A percentile compares a stretch with the other conserved stretches of the same genome.
These are phyloP conservation scores for Epichloe uncinata DNA, from an alignment of 2,329 filamentous ascomycete genomes.

Conservation along the genomic window DNA sequence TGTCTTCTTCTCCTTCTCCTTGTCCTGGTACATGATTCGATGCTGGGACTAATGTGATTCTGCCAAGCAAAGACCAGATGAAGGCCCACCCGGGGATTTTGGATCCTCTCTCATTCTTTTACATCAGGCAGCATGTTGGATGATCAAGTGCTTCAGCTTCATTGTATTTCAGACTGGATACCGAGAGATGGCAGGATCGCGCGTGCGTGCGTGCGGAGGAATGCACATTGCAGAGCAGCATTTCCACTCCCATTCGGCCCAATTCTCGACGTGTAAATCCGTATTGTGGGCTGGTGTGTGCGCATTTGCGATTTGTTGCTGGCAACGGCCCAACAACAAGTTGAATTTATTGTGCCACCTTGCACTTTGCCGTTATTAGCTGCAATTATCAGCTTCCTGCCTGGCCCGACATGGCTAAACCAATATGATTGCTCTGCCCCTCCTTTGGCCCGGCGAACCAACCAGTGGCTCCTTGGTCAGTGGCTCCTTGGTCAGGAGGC, in stretches of 20 bases:
- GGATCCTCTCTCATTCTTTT: neutral
- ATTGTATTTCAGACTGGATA: neutral
- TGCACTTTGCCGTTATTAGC: neutral
- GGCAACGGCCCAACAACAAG: neutral
- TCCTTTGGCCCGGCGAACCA: neutral
- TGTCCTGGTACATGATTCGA: too few species aligned
- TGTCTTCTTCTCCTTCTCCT: too few species aligned
- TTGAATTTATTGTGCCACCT: neutral
- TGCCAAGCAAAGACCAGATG: too few species aligned
- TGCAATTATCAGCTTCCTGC: neutral
- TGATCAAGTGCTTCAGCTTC: too few species aligned
- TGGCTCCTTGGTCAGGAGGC: slow-evolving; percentile 7
- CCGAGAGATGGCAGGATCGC: neutral
- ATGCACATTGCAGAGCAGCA: neutral
- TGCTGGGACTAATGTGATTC: too few species aligned
- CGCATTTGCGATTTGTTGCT: too few species aligned
- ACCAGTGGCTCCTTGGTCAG: neutral
- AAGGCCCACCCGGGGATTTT: too few species aligned
- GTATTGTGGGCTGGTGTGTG: too few species aligned
- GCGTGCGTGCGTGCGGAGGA: neutral
- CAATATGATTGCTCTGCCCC: neutral
- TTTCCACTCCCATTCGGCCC: neutral
- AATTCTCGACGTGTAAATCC: neutral
- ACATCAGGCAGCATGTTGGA: neutral
- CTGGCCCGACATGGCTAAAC: neutral